A percentile compares a stretch with the other conserved stretches of the same genome.
Evolutionary conservation across 177 flowering plant genomes (phyloP).

Genomic region (Vitis hybrid): DNA sequence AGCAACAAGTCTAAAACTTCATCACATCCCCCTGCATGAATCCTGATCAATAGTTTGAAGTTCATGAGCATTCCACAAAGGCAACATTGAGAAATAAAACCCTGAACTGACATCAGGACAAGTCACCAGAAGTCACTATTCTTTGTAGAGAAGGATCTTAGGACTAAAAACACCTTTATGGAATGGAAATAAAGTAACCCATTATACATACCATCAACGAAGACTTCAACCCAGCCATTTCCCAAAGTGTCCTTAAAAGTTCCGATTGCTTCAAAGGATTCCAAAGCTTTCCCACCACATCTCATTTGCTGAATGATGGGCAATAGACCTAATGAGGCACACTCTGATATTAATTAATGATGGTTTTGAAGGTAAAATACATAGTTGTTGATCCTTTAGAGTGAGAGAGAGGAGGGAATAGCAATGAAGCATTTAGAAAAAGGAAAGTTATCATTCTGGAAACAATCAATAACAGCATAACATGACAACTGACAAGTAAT

Average conservation of each 20-base stretch:
- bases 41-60: neutral
- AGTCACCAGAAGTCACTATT: neutral
- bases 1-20: neutral
- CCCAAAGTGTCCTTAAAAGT: conserved; percentile 27
- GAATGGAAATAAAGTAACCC: too few relatives aligned
- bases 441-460: neutral
- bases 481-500: neutral
- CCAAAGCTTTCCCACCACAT: conserved; percentile 48
- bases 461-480: neutral
- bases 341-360: neutral
- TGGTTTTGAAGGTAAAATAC: neutral
- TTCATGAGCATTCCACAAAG: neutral
- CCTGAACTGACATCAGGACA: neutral
- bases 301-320: conserved; percentile 67
- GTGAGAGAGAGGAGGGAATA: neutral
- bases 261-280: conserved; percentile 41
- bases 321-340: conserved; percentile 56
- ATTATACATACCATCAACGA: conserved; percentile 52
- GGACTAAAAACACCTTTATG: too few relatives aligned
- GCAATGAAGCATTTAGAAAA: neutral
- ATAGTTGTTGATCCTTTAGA: neutral
- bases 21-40: neutral
- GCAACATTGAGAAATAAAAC: neutral
- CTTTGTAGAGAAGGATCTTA: too few relatives aligned
- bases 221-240: conserved; percentile 59